Evolutionary conservation across 768 basidiomycete species (phyloP), one percentile per base, ranked within the genome.

Genomic region (Russula abietina): DNA sequence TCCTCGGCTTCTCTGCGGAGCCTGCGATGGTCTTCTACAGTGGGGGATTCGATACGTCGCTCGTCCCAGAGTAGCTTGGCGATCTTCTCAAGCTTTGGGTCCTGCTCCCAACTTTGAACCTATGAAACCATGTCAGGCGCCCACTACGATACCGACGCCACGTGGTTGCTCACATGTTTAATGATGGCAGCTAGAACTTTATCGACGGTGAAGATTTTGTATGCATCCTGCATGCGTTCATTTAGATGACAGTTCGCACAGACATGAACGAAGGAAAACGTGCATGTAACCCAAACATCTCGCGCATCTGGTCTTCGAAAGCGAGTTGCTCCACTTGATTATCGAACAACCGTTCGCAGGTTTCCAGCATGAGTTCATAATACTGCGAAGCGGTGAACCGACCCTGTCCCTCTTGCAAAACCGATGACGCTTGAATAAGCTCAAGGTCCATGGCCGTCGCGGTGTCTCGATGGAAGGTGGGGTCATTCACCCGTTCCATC

Each of bases 131-230:
- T 6, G 26, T 50, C 19, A 62, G 24, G 3, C 9, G 43, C 39
- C 30, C 45, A 22, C 2, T 5, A 11, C 12, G 16, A 52, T n/a
- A 36, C 22, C 24, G 45, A 16, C 36, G 7, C 26, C 19, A 28
- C 55, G 26, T 22, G 17, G 69, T 78, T 2, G 22, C 22, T 59
- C 45, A 90, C 91, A 76, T 95, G 93, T 71, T 97, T 98, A 74
- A 99, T 86, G 64, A 98, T 81, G 1, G 85, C 80, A 1, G 89
- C 89, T 48, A 98, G 81, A 39, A 98, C 79, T 73, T 97, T 94
- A 75, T 99, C 96, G 28, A 97, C 78, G 0, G 96, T 98, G 74
- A 97, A 99, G 69, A 93, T 83, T 70, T 87, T 88, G 73, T 92
- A 98, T 0, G 86, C 86, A 30, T 90, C 79, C 87, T 89, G 64